Evolutionary conservation across 2,329 filamentous ascomycete species (phyloP).

Genomic region (Venturia nashicola): DNA sequence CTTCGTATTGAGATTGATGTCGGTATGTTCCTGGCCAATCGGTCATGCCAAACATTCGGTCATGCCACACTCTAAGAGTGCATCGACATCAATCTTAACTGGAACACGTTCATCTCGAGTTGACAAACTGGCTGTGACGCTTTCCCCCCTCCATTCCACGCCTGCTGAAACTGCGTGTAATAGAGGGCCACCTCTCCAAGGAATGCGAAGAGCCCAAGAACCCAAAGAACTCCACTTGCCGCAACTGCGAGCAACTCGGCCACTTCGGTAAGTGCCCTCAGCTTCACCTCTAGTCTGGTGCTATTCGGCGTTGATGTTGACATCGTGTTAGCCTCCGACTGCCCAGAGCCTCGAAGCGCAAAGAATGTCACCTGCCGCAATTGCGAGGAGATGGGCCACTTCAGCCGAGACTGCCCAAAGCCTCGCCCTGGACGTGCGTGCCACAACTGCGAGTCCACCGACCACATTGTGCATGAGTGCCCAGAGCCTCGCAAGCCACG

Average conservation of each 20-base stretch:
- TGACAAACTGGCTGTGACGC: background rate
- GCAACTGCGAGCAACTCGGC: slow-evolving; percentile 48
- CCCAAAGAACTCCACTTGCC: slow-evolving; percentile 51
- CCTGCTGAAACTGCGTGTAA: slow-evolving; percentile 32
- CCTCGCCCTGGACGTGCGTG: slow-evolving; percentile 39
- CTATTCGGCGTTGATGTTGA: no score
- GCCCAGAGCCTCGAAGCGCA: slow-evolving; percentile 45
- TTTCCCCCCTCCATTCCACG: slow-evolving; percentile 34
- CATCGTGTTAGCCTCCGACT: slow-evolving; percentile 20
- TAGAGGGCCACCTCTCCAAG: slow-evolving; percentile 9
- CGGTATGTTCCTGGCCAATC: background rate
- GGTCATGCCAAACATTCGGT: background rate
- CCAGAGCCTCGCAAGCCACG: slow-evolving; percentile 19
- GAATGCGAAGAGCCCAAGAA: slow-evolving; percentile 15
- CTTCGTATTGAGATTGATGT: background rate
- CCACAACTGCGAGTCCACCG: slow-evolving; percentile 27
- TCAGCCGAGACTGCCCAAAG: slow-evolving; percentile 37
- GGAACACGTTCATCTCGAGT: background rate
- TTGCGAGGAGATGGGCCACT: slow-evolving; percentile 29
- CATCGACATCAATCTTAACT: background rate
- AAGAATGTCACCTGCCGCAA: slow-evolving; percentile 34
- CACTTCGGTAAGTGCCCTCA: slow-evolving; percentile 12
- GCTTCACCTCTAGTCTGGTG: no score
- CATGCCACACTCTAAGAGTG: background rate
- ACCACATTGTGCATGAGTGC: slow-evolving; percentile 20